Evolutionary conservation across 2,329 filamentous ascomycete genomes (phyloP).

Genomic region (Sclerotinia trifoliorum): DNA sequence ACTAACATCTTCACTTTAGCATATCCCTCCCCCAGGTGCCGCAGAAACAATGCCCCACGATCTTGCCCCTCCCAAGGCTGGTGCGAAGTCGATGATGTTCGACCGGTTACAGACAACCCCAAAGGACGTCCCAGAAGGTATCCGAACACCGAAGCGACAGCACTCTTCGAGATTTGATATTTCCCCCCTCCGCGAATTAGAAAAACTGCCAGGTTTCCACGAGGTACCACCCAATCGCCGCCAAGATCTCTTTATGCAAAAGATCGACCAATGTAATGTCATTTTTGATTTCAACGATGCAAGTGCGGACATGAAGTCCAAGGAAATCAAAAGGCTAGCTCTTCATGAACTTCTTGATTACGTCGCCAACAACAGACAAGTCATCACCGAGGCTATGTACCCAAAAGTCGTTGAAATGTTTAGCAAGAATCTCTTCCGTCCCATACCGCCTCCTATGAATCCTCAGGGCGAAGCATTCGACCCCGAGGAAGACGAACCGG

Average conservation of each 20-base stretch:
- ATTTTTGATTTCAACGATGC: constrained; percentile 99
- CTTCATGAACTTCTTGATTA: constrained; percentile 96
- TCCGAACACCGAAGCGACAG: constrained; percentile 92
- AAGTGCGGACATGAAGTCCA: constrained; percentile 98
- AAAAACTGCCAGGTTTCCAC: constrained; percentile 96
- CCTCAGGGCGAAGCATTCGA: constrained; percentile 98
- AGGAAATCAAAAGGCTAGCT: constrained; percentile 97
- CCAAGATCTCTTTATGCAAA: constrained; percentile 98
- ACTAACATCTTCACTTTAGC: constrained; percentile 50
- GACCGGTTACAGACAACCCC: constrained; percentile 89
- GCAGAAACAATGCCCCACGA: constrained; percentile 98
- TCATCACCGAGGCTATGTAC: constrained; percentile 99
- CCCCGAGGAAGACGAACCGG: constrained; percentile 96
- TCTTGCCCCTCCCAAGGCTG: constrained; percentile 87
- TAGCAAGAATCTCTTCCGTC: constrained; percentile 95
- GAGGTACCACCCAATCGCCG: constrained; percentile 93
- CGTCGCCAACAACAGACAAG: constrained; percentile 95
- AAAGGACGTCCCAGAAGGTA: constrained; percentile 92
- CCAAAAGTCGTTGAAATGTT: constrained; percentile 99
- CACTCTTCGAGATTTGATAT: constrained; percentile 98
- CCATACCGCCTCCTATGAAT: constrained; percentile 95
- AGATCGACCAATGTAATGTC: constrained; percentile 99
- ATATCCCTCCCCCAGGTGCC: constrained; percentile 86
- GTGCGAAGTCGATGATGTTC: constrained; percentile 84
- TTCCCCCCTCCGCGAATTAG: constrained; percentile 91